phyloP scores from a whole-genome alignment of 768 basidiomycete genomes.

The Coprinopsis strossmayeri region DNA sequence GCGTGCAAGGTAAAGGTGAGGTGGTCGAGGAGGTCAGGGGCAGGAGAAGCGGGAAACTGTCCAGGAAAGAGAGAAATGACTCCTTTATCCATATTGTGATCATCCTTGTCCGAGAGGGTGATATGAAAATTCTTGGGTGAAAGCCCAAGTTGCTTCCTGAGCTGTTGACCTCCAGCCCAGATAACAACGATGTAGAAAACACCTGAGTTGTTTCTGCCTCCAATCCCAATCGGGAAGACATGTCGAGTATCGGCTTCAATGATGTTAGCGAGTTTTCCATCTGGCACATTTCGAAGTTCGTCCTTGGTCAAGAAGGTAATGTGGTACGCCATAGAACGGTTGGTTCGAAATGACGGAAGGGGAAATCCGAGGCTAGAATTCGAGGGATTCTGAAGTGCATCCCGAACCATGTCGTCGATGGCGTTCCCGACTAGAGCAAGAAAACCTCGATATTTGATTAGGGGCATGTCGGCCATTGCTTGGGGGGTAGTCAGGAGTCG shows the following conservation, averaged over 20 bases:
- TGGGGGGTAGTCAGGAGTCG: not conserved
- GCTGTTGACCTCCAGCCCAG: conserved; percentile 46
- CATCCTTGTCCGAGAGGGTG: conserved; percentile 35
- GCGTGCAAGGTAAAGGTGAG: conserved; percentile 37
- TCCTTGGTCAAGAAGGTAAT: conserved; percentile 35
- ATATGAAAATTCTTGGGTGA: conserved; percentile 52
- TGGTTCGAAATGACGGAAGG: not conserved
- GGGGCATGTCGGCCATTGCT: not conserved
- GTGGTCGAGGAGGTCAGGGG: conserved; percentile 36
- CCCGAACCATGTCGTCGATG: conserved; percentile 8
- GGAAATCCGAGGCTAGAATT: conserved; percentile 1
- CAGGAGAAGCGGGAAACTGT: conserved; percentile 21
- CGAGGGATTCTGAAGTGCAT: not conserved
- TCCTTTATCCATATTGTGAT: conserved; percentile 42
- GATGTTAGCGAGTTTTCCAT: conserved; percentile 17
- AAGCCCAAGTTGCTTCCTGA: conserved; percentile 42
- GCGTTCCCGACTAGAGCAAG: conserved; percentile 12
- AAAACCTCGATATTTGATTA: conserved; percentile 12
- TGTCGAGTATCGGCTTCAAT: conserved; percentile 21
- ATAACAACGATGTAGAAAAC: conserved; percentile 46
- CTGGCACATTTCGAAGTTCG: conserved; percentile 25
- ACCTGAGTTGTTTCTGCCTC: conserved; percentile 24
- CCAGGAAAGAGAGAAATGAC: conserved; percentile 35
- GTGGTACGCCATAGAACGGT: conserved; percentile 22
- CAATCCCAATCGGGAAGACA: conserved; percentile 34